phyloP scores from a whole-genome alignment of 345 rosid genomes.

The Aquilaria sinensis region DNA sequence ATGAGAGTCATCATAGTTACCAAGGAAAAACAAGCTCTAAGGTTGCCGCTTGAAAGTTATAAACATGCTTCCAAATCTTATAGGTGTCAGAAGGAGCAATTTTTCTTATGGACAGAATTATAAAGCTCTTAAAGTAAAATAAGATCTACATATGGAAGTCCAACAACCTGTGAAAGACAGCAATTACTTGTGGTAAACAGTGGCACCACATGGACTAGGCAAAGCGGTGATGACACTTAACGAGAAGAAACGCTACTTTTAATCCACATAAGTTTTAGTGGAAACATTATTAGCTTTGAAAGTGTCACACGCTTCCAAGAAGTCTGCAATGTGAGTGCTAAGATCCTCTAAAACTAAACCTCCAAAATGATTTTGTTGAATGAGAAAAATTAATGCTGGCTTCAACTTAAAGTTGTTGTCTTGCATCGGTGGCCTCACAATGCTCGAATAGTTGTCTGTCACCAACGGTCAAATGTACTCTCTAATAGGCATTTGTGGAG shows the following conservation, averaged over 20 bases:
- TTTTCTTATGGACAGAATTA: slow-evolving; percentile 79
- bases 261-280: too few species aligned
- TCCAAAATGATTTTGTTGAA: too few species aligned
- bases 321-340: too few species aligned
- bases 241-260: slow-evolving; percentile 23
- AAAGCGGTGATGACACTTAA: slow-evolving; percentile 49
- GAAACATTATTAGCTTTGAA: too few species aligned
- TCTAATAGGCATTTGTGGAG: too few species aligned
- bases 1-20: slow-evolving; percentile 59
- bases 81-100: slow-evolving; percentile 96
- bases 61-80: slow-evolving; percentile 92
- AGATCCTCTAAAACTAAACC: too few species aligned
- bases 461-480: too few species aligned
- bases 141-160: slow-evolving; percentile 95
- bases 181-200: slow-evolving; percentile 64
- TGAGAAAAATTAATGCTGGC: too few species aligned
- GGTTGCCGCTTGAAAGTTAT: slow-evolving; percentile 77
- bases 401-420: too few species aligned
- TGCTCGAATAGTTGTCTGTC: too few species aligned
- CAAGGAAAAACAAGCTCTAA: slow-evolving; percentile 82
- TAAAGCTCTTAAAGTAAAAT: slow-evolving; percentile 86
- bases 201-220: slow-evolving; percentile 93
- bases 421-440: too few species aligned
- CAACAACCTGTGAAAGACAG: slow-evolving; percentile 68
- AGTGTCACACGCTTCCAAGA: too few species aligned